Conservation (phyloP, 257 asterid genomes). For the Asclepias syriaca region DNA sequence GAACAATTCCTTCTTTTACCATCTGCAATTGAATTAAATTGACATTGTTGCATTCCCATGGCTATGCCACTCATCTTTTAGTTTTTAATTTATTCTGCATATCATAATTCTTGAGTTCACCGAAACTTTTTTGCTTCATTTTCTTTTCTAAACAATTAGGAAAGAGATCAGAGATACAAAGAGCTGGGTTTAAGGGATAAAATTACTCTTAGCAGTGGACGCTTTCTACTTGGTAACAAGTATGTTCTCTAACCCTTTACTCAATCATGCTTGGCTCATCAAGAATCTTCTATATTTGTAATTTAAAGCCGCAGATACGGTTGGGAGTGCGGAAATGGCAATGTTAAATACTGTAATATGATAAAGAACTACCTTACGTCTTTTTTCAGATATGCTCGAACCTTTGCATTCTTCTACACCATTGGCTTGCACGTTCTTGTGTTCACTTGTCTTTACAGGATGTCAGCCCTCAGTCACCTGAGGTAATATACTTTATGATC, state of each 20-base stretch:
- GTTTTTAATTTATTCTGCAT: conserved; percentile 10
- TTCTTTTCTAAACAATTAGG: conserved; percentile 33
- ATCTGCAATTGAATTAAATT: neutral
- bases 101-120: conserved; percentile 10
- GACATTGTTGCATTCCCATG: neutral
- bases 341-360: neutral
- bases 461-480: conserved; percentile 93
- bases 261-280: neutral
- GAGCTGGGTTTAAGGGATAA: conserved; percentile 94
- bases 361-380: conserved; percentile 5
- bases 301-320: too few relatives aligned
- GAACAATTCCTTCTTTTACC: neutral
- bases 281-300: neutral
- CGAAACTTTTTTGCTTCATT: conserved; percentile 4
- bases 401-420: conserved; percentile 92
- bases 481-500: conserved; percentile 37
- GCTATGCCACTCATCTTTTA: conserved; percentile 6
- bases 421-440: conserved; percentile 93
- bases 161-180: conserved; percentile 93
- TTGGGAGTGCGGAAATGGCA: neutral
- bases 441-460: conserved; percentile 91
- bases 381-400: conserved; percentile 72
- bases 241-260: conserved; percentile 31
- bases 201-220: conserved; percentile 94
- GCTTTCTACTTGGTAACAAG: conserved; percentile 92